Conservation (phyloP, 2,329 filamentous ascomycete species). For the Mycogone perniciosa region DNA sequence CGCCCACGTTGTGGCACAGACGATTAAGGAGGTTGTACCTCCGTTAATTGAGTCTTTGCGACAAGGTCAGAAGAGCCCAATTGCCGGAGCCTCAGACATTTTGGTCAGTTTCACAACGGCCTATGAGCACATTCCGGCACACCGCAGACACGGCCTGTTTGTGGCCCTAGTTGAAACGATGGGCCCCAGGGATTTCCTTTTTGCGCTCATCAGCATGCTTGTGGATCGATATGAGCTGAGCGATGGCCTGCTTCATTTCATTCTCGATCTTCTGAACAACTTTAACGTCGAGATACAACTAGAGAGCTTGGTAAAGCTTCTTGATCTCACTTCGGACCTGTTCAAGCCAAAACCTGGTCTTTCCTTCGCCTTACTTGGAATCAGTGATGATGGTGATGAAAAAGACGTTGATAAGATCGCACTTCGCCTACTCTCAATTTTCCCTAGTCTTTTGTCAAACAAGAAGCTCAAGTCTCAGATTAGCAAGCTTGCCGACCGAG, state of each 20-base stretch:
- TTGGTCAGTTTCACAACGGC: slow-evolving; percentile 94
- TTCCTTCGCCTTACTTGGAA: slow-evolving; percentile 64
- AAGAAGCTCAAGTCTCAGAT: slow-evolving; percentile 52
- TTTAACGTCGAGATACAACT: slow-evolving; percentile 74
- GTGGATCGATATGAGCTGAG: slow-evolving; percentile 82
- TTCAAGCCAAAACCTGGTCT: slow-evolving; percentile 68
- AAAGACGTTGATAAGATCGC: slow-evolving; percentile 47
- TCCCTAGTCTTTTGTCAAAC: slow-evolving; percentile 53
- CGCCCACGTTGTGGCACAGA: slow-evolving; percentile 90
- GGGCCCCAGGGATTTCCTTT: slow-evolving; percentile 79
- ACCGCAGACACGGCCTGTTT: slow-evolving; percentile 77
- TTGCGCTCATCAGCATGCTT: slow-evolving; percentile 80
- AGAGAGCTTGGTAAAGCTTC: slow-evolving; percentile 67
- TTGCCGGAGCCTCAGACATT: slow-evolving; percentile 79
- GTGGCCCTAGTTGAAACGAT: slow-evolving; percentile 78
- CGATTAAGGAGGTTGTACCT: slow-evolving; percentile 88
- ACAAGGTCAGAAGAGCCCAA: slow-evolving; percentile 68
- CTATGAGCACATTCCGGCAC: slow-evolving; percentile 89
- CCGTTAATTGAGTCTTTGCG: slow-evolving; percentile 81
- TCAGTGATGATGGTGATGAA: slow-evolving; percentile 40
- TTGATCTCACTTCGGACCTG: slow-evolving; percentile 69
- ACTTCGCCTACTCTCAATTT: slow-evolving; percentile 47
- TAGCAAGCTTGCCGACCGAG: slow-evolving; percentile 48
- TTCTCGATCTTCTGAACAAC: slow-evolving; percentile 63
- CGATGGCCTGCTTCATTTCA: slow-evolving; percentile 66